These are phyloP conservation scores for Penicillium argentinense DNA, from an alignment of 495 filamentous ascomycete species.

Conservation along the genomic window DNA sequence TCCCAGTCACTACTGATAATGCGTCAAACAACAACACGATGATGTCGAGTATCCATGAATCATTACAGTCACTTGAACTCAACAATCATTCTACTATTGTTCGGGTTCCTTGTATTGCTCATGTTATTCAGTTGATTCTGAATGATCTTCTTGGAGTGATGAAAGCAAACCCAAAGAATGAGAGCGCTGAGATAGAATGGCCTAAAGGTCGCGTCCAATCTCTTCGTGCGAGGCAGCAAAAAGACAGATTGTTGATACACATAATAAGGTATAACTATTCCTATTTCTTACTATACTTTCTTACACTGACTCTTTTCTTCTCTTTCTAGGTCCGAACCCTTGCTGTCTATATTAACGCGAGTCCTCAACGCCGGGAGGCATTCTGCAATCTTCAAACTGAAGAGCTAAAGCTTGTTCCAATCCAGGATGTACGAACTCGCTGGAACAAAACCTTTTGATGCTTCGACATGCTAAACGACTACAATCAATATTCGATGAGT, in stretches of 20 bases:
- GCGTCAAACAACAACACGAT: conserved; percentile 19
- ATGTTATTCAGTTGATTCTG: conserved; percentile 24
- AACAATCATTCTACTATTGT: neutral
- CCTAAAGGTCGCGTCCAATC: neutral
- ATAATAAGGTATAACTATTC: no score
- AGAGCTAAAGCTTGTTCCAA: no score
- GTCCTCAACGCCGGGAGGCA: no score
- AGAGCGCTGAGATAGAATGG: conserved; percentile 10
- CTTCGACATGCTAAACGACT: conserved; percentile 16
- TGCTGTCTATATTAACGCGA: no score
- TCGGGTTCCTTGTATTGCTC: conserved; percentile 9
- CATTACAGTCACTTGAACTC: conserved; percentile 2
- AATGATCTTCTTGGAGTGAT: conserved; percentile 17
- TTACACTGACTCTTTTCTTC: no score
- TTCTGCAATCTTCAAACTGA: no score
- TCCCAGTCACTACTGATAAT: conserved; percentile 20
- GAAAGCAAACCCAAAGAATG: conserved; percentile 13
- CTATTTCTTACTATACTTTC: no score
- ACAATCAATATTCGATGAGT: conserved; percentile 7
- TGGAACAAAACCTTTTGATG: conserved; percentile 18
- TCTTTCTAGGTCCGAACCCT: conserved; percentile 13
- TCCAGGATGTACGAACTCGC: conserved; percentile 18
- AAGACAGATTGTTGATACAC: conserved; percentile 7
- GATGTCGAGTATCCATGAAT: conserved; percentile 4
- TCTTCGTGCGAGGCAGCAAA: conserved; percentile 1